Conservation (phyloP, 129 eudicot species). For the Kitagawia praeruptora region DNA sequence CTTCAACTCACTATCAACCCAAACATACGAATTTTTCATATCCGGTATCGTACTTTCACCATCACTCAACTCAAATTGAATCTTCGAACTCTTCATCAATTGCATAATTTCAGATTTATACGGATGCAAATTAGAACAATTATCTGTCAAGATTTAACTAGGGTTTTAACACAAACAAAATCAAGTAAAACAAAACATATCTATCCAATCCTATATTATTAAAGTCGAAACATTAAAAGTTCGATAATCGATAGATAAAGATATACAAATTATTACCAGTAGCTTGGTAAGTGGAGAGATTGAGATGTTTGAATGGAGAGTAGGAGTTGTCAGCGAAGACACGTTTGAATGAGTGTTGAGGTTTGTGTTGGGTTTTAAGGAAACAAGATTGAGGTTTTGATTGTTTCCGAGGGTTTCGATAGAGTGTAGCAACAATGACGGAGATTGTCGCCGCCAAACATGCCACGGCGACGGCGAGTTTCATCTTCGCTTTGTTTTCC, state of each 20-base stretch:
- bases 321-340: constrained; percentile 75
- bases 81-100: constrained; percentile 36
- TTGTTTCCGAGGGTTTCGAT: constrained; percentile 27
- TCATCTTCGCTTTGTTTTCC: constrained; percentile 29
- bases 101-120: constrained; percentile 48
- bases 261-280: constrained; percentile 6
- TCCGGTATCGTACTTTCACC: constrained; percentile 22
- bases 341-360: constrained; percentile 58
- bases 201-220: too few species aligned
- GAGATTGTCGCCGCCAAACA: constrained; percentile 38
- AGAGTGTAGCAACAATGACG: constrained; percentile 22
- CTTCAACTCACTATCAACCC: constrained; percentile 68
- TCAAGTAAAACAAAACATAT: neutral
- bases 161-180: neutral
- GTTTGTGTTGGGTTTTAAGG: constrained; percentile 46
- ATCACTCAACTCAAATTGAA: constrained; percentile 24
- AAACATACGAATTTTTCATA: constrained; percentile 37
- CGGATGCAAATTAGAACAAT: constrained; percentile 47
- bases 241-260: too few species aligned
- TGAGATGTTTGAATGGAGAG: constrained; percentile 65
- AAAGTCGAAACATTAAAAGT: too few species aligned
- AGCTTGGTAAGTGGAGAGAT: constrained; percentile 15
- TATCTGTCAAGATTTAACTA: constrained; percentile 24
- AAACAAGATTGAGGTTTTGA: constrained; percentile 31
- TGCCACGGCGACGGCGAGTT: constrained; percentile 32